Conservation (phyloP, 495 filamentous ascomycete genomes). For the Xylaria grammica region DNA sequence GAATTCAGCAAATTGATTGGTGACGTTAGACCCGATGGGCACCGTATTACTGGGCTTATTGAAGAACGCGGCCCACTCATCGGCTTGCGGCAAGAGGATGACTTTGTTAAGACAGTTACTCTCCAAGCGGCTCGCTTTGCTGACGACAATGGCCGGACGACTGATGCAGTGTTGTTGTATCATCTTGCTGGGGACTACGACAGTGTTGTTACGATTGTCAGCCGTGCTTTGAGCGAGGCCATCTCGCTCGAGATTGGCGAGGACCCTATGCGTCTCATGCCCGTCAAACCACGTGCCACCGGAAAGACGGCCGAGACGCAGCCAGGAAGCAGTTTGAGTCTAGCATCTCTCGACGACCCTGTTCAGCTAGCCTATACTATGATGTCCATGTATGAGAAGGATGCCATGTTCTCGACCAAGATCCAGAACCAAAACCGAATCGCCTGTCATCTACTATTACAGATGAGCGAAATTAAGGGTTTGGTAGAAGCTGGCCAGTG, state of each 20-base stretch:
- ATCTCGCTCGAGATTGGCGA: conserved; percentile 81
- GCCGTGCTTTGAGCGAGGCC: conserved; percentile 86
- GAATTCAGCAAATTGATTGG: conserved; percentile 94
- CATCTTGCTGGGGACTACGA: conserved; percentile 96
- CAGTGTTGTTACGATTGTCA: conserved; percentile 84
- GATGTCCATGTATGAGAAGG: conserved; percentile 76
- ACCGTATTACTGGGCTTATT: conserved; percentile 80
- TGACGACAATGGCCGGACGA: conserved; percentile 89
- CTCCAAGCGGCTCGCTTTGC: conserved; percentile 87
- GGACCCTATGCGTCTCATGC: conserved; percentile 73
- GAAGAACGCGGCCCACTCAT: conserved; percentile 89
- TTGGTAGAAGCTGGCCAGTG: conserved; percentile 72
- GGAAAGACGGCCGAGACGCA: conserved; percentile 39
- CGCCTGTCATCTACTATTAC: conserved; percentile 72
- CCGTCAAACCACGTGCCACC: conserved; percentile 68
- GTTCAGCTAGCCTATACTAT: conserved; percentile 78
- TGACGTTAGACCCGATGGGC: conserved; percentile 83
- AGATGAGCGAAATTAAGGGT: conserved; percentile 77
- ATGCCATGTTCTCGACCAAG: conserved; percentile 72
- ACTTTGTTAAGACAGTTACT: conserved; percentile 86
- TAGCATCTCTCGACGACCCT: conserved; percentile 88
- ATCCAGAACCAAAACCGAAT: conserved; percentile 71
- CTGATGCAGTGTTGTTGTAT: conserved; percentile 91
- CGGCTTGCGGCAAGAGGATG: conserved; percentile 73
- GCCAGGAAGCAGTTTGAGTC: conserved; percentile 68